Conservation (phyloP, 129 eudicot species). For the Lactuca saligna region DNA sequence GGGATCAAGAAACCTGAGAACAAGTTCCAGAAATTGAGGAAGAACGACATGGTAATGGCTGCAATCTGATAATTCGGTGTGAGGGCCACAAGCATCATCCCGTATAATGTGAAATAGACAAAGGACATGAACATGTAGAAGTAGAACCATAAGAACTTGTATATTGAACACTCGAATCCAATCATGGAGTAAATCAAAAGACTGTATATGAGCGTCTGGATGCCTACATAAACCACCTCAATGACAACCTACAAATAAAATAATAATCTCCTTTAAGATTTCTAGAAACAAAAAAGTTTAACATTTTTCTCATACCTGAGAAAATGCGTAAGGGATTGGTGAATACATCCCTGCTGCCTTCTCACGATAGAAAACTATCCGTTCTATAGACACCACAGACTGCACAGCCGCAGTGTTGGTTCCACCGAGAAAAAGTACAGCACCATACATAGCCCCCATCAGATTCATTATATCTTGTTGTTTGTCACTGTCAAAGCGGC, state of each 20-base stretch:
- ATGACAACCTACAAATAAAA: slow-evolving; percentile 48
- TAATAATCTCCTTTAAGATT: not conserved
- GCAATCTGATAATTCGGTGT: slow-evolving; percentile 60
- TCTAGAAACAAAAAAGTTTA: not conserved
- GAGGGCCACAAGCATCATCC: slow-evolving; percentile 71
- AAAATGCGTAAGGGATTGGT: slow-evolving; percentile 62
- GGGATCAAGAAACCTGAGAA: slow-evolving; percentile 66
- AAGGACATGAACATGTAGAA: slow-evolving; percentile 59
- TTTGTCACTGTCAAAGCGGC: slow-evolving; percentile 28
- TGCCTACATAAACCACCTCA: slow-evolving; percentile 41
- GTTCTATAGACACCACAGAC: slow-evolving; percentile 56
- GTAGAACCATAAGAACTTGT: slow-evolving; percentile 54
- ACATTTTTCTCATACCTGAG: slow-evolving; percentile 37
- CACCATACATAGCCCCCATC: slow-evolving; percentile 56
- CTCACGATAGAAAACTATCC: slow-evolving; percentile 61
- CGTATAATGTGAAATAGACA: slow-evolving; percentile 56
- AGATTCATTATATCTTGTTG: slow-evolving; percentile 52
- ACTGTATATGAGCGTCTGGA: slow-evolving; percentile 52
- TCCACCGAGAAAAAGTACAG: slow-evolving; percentile 56
- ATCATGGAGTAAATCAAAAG: slow-evolving; percentile 65
- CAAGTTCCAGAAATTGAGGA: slow-evolving; percentile 70
- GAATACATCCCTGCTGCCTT: slow-evolving; percentile 74
- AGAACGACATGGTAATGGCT: slow-evolving; percentile 62
- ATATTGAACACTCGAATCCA: slow-evolving; percentile 50
- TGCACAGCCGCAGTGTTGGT: slow-evolving; percentile 53